These are phyloP conservation scores for Candida maltosa DNA, from an alignment of 805 yeast species.

Conservation along the genomic window DNA sequence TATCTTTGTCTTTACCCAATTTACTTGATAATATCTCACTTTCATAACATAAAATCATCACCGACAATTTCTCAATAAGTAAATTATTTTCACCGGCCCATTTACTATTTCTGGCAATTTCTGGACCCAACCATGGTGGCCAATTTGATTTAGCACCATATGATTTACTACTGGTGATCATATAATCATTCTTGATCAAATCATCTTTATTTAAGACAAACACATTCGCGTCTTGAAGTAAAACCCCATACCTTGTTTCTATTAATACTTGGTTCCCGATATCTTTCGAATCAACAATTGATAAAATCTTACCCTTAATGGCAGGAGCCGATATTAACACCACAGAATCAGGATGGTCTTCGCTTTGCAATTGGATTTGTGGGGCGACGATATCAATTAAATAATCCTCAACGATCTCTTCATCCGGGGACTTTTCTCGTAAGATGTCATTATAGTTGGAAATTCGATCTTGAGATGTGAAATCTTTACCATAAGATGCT, in stretches of 20 bases:
- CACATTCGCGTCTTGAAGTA: slow-evolving; percentile 68
- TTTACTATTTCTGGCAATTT: slow-evolving; percentile 47
- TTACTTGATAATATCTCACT: slow-evolving; percentile 24
- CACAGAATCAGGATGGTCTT: slow-evolving; percentile 47
- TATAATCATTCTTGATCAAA: slow-evolving; percentile 19
- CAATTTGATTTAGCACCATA: slow-evolving; percentile 66
- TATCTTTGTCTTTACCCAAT: slow-evolving; percentile 7
- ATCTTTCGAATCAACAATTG: slow-evolving; percentile 47
- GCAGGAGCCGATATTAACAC: slow-evolving; percentile 71
- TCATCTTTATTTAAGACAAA: slow-evolving; percentile 47
- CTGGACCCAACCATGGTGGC: slow-evolving; percentile 91
- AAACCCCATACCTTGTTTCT: slow-evolving; percentile 68
- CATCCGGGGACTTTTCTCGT: slow-evolving; percentile 15
- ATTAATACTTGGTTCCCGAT: slow-evolving; percentile 21
- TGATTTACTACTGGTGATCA: slow-evolving; percentile 26
- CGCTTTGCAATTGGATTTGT: slow-evolving; percentile 41
- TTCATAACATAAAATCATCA: slow-evolving; percentile 56
- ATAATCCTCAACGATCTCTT: slow-evolving; percentile 36
- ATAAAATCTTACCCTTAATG: slow-evolving; percentile 65
- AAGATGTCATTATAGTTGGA: slow-evolving; percentile 30
- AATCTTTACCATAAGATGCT: not conserved
- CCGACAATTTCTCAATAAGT: slow-evolving; percentile 62
- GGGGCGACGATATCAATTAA: slow-evolving; percentile 38
- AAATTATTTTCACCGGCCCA: slow-evolving; percentile 45
- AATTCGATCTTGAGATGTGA: slow-evolving; percentile 17